Conservation (phyloP, 2,329 filamentous ascomycete genomes). For the Fonsecaea erecta region DNA sequence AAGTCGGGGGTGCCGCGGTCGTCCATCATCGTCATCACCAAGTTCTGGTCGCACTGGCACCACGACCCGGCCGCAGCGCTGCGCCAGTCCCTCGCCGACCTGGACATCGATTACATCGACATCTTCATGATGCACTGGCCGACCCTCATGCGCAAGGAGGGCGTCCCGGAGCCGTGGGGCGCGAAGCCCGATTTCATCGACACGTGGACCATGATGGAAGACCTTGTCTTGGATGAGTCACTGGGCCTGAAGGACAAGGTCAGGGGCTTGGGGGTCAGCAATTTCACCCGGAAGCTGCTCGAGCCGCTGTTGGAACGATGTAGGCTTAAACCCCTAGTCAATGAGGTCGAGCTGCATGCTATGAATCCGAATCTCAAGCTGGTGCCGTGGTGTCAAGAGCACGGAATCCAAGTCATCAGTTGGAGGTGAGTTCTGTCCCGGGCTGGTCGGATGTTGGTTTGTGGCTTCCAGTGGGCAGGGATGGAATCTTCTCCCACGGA, state of each 20-base stretch:
- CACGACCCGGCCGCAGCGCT: constrained; percentile 65
- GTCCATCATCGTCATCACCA: constrained; percentile 69
- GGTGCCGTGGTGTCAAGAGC: constrained; percentile 41
- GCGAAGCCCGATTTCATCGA: constrained; percentile 40
- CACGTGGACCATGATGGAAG: constrained; percentile 42
- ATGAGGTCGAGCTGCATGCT: constrained; percentile 45
- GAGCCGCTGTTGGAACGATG: constrained; percentile 37
- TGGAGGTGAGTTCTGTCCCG: constrained; percentile 34
- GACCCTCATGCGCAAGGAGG: constrained; percentile 36
- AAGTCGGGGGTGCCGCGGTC: constrained; percentile 66
- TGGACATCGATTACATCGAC: constrained; percentile 69
- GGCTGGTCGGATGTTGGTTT: not conserved
- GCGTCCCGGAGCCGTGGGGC: constrained; percentile 32
- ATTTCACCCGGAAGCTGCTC: constrained; percentile 42
- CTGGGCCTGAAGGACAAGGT: constrained; percentile 32
- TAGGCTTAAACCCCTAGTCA: constrained; percentile 39
- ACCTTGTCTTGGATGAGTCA: constrained; percentile 29
- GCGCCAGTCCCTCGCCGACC: constrained; percentile 63
- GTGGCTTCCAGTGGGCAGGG: not conserved
- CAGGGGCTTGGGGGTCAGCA: constrained; percentile 43
- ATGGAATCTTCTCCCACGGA: not conserved
- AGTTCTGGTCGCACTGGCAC: constrained; percentile 69
- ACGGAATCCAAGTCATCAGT: constrained; percentile 43
- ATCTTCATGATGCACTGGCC: constrained; percentile 69
- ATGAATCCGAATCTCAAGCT: constrained; percentile 43